These are phyloP conservation scores for Grosmannia clavigera DNA, from an alignment of 2,329 filamentous ascomycete genomes.

Conservation along the genomic window DNA sequence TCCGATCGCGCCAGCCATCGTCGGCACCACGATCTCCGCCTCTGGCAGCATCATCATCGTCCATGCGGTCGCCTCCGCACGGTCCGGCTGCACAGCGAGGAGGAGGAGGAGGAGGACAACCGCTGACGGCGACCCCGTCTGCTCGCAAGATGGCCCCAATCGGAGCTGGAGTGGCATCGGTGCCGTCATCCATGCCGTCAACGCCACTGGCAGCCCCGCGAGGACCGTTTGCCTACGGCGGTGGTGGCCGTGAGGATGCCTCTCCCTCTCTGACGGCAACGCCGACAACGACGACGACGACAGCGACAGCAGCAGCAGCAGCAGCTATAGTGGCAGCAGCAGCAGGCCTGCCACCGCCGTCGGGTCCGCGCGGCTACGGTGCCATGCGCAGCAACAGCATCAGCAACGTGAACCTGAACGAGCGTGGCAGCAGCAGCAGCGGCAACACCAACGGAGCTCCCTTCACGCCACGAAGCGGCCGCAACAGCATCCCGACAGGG, in stretches of 20 bases:
- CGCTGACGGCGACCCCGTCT: background rate
- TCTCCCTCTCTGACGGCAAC: background rate
- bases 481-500: conserved; percentile 30
- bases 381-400: background rate
- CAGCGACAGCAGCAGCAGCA: conserved; percentile 20
- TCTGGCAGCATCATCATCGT: background rate
- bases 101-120: background rate
- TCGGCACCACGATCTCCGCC: conserved; percentile 26
- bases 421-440: background rate
- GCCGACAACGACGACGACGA: conserved; percentile 20
- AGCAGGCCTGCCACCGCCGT: conserved; percentile 3
- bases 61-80: background rate
- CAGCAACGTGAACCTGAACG: background rate
- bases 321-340: background rate
- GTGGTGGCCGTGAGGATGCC: background rate
- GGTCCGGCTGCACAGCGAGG: background rate
- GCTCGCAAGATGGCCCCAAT: background rate
- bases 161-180: background rate
- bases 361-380: conserved; percentile 10
- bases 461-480: background rate
- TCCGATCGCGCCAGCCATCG: conserved; percentile 34
- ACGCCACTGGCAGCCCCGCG: background rate
- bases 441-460: background rate
- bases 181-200: background rate
- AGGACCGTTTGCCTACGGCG: background rate